Conservation (phyloP, 768 basidiomycete species). For the Tremella yokohamensis region DNA sequence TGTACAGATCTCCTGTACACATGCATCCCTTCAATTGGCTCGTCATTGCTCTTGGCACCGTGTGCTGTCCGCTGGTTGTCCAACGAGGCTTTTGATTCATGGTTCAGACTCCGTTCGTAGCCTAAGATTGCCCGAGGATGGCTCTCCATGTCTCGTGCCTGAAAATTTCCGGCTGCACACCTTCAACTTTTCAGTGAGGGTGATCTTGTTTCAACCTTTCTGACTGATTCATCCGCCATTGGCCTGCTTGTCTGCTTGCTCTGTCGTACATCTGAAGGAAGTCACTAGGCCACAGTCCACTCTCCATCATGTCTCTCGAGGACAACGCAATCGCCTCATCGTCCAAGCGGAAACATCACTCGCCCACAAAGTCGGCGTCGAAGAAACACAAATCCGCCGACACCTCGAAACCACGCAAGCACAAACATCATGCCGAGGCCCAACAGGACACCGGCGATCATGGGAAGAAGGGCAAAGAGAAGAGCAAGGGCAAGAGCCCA, state of each 20-base stretch:
- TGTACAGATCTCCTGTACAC: too few species aligned
- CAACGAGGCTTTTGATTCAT: too few species aligned
- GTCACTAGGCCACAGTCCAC: not conserved
- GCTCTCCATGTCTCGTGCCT: too few species aligned
- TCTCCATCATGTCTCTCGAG: conserved; percentile 10
- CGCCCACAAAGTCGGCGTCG: conserved; percentile 11
- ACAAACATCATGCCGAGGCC: not conserved
- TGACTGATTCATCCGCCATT: not conserved
- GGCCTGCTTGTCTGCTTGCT: not conserved
- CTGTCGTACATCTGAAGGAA: not conserved
- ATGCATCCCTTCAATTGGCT: too few species aligned
- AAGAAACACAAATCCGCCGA: conserved; percentile 14
- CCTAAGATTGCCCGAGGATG: too few species aligned
- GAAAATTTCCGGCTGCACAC: conserved; percentile 1
- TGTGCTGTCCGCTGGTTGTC: too few species aligned
- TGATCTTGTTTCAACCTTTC: not conserved
- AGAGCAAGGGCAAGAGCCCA: conserved; percentile 51
- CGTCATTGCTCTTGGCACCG: too few species aligned
- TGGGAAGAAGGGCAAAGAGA: conserved; percentile 17
- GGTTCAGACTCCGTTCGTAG: too few species aligned
- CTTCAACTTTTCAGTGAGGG: conserved; percentile 8
- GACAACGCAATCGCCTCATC: conserved; percentile 13
- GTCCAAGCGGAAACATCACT: conserved; percentile 9
- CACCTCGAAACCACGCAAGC: conserved; percentile 7
- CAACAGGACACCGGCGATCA: not conserved